Evolutionary conservation across 2,329 filamentous ascomycete species (phyloP).

Genomic region (Botrytis fragariae): DNA sequence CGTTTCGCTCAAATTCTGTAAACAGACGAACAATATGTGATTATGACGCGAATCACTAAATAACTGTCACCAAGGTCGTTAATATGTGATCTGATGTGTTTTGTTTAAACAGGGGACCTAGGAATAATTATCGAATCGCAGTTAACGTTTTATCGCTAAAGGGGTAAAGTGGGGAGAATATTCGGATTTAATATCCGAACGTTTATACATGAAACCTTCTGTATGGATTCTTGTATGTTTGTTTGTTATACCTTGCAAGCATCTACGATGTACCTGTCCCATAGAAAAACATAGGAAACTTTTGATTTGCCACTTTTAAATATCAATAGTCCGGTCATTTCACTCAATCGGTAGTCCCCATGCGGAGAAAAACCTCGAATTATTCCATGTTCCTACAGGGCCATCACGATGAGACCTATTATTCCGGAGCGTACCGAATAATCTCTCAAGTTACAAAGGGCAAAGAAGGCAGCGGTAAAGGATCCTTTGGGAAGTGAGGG

Average conservation of each 20-base stretch:
- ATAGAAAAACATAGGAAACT: background rate
- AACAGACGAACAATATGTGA: background rate
- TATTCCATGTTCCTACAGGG: background rate
- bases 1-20: conserved; percentile 5
- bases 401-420: background rate
- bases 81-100: conserved; percentile 14
- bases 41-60: background rate
- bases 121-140: background rate
- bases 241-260: background rate
- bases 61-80: background rate
- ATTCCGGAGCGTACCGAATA: background rate
- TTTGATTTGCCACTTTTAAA: background rate
- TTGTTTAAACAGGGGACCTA: background rate
- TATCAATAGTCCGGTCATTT: background rate
- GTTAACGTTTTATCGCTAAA: background rate
- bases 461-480: background rate
- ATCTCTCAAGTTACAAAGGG: background rate
- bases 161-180: background rate
- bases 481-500: background rate
- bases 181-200: background rate
- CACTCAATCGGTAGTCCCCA: background rate
- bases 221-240: background rate
- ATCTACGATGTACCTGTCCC: background rate
- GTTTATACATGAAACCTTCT: conserved; percentile 15
- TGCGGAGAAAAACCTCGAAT: background rate